Percentiles rank a stretch among this genome's conserved stretches.
These are phyloP conservation scores for Claviceps citrina DNA, from an alignment of 2,329 filamentous ascomycete species.

Conservation along the genomic window DNA sequence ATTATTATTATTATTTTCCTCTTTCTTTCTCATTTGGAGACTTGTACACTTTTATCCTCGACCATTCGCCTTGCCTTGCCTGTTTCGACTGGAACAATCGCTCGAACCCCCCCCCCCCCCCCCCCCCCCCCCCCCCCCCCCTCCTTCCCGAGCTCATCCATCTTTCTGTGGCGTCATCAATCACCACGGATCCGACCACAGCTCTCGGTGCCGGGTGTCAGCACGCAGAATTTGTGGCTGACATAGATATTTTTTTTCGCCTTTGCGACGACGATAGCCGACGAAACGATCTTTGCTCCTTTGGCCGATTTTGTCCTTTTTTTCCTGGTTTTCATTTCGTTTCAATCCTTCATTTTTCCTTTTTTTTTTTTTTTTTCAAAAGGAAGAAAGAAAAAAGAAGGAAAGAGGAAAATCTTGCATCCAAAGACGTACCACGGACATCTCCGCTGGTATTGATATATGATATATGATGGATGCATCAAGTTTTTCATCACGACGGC, in stretches of 20 bases:
- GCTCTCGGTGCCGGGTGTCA: neutral
- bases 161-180: neutral
- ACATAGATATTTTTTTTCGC: neutral
- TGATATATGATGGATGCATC: constrained; percentile 14
- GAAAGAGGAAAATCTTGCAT: no score
- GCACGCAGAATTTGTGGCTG: neutral
- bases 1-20: neutral
- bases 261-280: neutral
- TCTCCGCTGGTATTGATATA: neutral
- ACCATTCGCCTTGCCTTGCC: no score
- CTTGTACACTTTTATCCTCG: neutral
- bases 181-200: neutral
- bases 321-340: neutral
- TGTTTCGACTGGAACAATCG: neutral
- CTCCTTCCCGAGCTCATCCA: neutral
- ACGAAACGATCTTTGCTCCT: neutral
- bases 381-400: no score
- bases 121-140: neutral
- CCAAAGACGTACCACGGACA: neutral
- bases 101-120: no score
- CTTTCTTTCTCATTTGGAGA: neutral
- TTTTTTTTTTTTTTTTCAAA: neutral
- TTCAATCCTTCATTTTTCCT: no score
- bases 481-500: constrained; percentile 20
- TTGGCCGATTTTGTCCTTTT: no score